Percentiles rank a stretch among this genome's conserved stretches.
phyloP scores from a whole-genome alignment of 169 alveolate species.

The Eimeria maxima region DNA sequence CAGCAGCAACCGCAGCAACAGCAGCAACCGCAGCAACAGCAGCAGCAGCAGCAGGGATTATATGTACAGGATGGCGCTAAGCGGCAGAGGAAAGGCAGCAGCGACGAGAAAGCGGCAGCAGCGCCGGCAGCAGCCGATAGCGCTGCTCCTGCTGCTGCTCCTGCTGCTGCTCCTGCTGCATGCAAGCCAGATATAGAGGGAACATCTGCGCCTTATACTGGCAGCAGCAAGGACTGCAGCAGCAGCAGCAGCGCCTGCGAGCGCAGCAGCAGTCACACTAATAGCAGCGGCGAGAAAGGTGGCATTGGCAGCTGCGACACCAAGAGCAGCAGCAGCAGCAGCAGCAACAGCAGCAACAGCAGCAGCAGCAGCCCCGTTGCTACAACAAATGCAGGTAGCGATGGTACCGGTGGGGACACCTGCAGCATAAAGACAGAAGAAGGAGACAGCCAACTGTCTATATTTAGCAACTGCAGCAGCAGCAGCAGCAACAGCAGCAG shows the following conservation, averaged over 20 bases:
- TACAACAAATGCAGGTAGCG: neutral
- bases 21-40: neutral
- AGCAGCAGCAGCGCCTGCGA: neutral
- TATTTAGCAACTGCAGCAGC: conserved; percentile 10
- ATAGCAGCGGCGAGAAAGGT: neutral
- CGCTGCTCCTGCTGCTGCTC: too few relatives aligned
- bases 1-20: neutral
- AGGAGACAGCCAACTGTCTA: neutral
- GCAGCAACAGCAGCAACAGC: conserved; percentile 35
- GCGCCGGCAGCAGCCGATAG: too few relatives aligned
- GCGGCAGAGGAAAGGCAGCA: neutral
- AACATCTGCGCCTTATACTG: neutral
- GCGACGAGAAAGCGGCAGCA: neutral
- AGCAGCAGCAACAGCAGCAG: conserved; percentile 4
- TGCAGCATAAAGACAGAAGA: conserved; percentile 22
- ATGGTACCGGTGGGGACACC: neutral
- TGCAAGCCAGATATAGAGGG: too few relatives aligned
- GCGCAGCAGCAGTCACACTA: neutral
- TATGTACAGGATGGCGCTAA: neutral
- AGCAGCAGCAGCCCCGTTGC: conserved; percentile 18
- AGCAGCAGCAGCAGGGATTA: neutral
- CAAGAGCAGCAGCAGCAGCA: conserved; percentile 16
- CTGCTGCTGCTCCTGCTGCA: too few relatives aligned
- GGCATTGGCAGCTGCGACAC: neutral
- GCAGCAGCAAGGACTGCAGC: conserved; percentile 28